phyloP scores from a whole-genome alignment of 441 rosid genomes.

The Macaranga tanarius region DNA sequence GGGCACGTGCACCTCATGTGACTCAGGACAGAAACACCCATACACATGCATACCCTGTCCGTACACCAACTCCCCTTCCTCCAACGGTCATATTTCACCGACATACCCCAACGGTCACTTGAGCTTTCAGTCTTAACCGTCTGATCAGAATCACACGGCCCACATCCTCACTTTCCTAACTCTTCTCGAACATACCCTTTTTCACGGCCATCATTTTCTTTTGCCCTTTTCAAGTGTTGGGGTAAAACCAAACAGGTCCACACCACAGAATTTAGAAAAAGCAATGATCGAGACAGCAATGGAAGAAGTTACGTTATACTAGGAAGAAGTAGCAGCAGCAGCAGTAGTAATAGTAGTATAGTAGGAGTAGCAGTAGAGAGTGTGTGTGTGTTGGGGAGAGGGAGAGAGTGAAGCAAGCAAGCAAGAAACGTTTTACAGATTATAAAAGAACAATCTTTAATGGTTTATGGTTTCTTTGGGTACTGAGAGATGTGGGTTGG shows the following conservation, averaged over 20 bases:
- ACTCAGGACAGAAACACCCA: conserved; percentile 15
- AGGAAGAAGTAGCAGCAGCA: conserved; percentile 36
- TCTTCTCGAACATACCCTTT: conserved; percentile 42
- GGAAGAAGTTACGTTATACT: conserved; percentile 28
- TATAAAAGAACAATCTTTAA: conserved; percentile 36
- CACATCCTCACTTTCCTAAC: conserved; percentile 7
- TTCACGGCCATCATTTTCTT: conserved; percentile 6
- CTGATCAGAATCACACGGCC: conserved; percentile 61
- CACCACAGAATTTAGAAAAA: conserved; percentile 38
- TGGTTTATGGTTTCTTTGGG: conserved; percentile 49
- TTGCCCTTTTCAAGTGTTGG: conserved; percentile 15
- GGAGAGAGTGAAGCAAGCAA: conserved; percentile 15
- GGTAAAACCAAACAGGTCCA: conserved; percentile 34
- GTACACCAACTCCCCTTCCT: conserved; percentile 57
- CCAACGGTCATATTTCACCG: conserved; percentile 96
- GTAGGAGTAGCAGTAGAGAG: conserved; percentile 15
- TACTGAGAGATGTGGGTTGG: conserved; percentile 25
- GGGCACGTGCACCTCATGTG: conserved; percentile 57
- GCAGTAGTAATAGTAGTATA: conserved; percentile 16
- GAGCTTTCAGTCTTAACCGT: conserved; percentile 41
- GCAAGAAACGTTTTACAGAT: conserved; percentile 26
- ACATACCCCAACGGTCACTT: conserved; percentile 84
- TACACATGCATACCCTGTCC: conserved; percentile 37
- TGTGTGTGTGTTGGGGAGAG: conserved; percentile 7
- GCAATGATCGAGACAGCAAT: conserved; percentile 40